Base-by-base conservation (phyloP, 176 grass and related monocot genomes). In the Thalia dealbata region DNA sequence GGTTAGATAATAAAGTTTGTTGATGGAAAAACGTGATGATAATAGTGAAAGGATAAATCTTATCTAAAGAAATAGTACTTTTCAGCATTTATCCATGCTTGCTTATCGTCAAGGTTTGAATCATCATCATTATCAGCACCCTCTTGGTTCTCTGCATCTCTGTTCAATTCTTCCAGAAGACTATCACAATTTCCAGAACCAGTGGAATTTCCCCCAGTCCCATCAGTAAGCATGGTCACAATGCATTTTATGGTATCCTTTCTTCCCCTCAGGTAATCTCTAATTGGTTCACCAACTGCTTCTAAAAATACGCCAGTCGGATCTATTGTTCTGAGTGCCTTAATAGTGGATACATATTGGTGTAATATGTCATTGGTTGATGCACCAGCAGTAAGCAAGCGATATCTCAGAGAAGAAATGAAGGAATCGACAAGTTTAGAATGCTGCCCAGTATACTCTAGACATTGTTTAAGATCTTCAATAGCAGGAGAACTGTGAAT, bases 221-320 rank as follows among this genome's bases (percentile, higher is more conserved):
- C 93, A 73, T 92, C 93, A 32, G 89, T 92, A 77, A 96, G 78
- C 93, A 96, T 96, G 46, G 86, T 92, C 23, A 96, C 93, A 76
- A 96, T 96, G 80, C 93, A 96, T 89, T 96, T 96, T 78, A 92
- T 92, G 71, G 93, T 96, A 72, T 96, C 93, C 70, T 96, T 96
- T 78, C 93, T 90, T 61, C 93, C 84, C 54, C 93, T 92, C 75
- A 96, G 71, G 77, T 96, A 96, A 84, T 96, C 93, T 73, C 93
- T 96, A 87, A 96, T 96, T 80, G 93, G 93, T 80, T 96, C 93
- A 81, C 93, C 93, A 78, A 96, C 93, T 80, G 93, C 86, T 76
- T 96, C 93, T 50, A 96, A 81, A 82, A 96, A 96, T 78, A 96
- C 89, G 26, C 93, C 93, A 54, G 93, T 85, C 43, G 93, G 93